A percentile compares a stretch with the other conserved stretches of the same genome.
These are phyloP conservation scores for Urochloa ruziziensis DNA, from an alignment of 176 grass and related monocot species.

Conservation along the genomic window DNA sequence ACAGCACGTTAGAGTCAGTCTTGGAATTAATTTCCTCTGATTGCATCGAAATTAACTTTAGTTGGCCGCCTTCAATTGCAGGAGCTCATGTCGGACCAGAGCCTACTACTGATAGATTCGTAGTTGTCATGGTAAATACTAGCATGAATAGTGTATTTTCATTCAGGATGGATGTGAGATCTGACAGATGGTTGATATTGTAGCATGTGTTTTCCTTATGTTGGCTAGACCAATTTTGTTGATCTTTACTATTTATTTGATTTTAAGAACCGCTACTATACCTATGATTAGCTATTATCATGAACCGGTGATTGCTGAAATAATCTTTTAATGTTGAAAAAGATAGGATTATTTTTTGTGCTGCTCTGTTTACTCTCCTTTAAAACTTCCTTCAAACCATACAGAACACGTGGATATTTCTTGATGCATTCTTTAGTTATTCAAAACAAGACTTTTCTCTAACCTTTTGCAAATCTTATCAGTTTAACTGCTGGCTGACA, in stretches of 20 bases:
- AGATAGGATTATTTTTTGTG: background rate
- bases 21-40: background rate
- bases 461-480: background rate
- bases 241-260: background rate
- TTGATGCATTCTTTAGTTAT: background rate
- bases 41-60: slow-evolving; percentile 7
- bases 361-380: background rate
- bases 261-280: background rate
- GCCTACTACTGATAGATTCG: slow-evolving; percentile 91
- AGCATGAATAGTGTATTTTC: background rate
- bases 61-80: slow-evolving; percentile 24
- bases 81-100: slow-evolving; percentile 96
- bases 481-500: background rate
- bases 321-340: background rate
- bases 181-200: background rate
- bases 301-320: background rate
- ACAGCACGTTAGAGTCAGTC: background rate
- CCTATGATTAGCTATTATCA: background rate
- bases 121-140: slow-evolving; percentile 86
- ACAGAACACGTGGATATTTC: background rate
- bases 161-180: background rate
- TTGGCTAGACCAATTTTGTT: background rate
- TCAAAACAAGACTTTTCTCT: background rate
- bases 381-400: background rate
- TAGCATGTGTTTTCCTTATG: background rate